These are phyloP conservation scores for Camellia lanceoleosa DNA, from an alignment of 148 eudicot species.

Conservation along the genomic window DNA sequence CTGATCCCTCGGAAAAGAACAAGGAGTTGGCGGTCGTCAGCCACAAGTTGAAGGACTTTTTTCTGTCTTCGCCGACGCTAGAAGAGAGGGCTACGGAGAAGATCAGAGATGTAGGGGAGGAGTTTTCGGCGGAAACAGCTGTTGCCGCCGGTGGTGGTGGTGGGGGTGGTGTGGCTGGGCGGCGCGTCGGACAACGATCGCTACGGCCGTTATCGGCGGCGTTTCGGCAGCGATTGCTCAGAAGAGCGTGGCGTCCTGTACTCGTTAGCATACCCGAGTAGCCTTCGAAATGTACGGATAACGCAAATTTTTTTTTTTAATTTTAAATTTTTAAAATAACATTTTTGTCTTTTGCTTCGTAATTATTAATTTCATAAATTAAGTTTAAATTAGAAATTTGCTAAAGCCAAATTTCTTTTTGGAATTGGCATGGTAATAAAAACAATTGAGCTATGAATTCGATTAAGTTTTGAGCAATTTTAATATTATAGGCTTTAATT, in stretches of 20 bases:
- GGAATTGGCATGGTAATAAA: too few species aligned
- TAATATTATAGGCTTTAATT: too few species aligned
- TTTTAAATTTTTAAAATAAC: neutral
- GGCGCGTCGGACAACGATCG: constrained; percentile 26
- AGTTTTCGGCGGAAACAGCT: constrained; percentile 17
- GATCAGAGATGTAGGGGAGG: constrained; percentile 22
- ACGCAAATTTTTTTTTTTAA: neutral
- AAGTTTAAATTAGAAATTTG: too few species aligned
- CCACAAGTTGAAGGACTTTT: constrained; percentile 68
- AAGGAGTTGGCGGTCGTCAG: constrained; percentile 33
- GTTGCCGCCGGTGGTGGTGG: neutral
- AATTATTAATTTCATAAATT: neutral
- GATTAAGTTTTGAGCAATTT: too few species aligned
- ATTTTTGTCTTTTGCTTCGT: neutral
- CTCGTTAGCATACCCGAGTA: constrained; percentile 78
- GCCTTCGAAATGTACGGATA: constrained; percentile 34
- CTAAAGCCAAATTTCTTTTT: too few species aligned
- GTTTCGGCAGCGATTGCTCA: constrained; percentile 65
- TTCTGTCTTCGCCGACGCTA: constrained; percentile 63
- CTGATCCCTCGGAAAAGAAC: constrained; percentile 16
- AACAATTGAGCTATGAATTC: too few species aligned
- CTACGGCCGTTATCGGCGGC: constrained; percentile 69
- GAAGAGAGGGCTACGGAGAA: constrained; percentile 23
- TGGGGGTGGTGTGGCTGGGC: constrained; percentile 13
- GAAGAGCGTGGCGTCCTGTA: constrained; percentile 85